Percentiles rank a stretch among this genome's conserved stretches.
Conservation (phyloP, 2,329 filamentous ascomycete genomes). For the Sporothrix mexicana region DNA sequence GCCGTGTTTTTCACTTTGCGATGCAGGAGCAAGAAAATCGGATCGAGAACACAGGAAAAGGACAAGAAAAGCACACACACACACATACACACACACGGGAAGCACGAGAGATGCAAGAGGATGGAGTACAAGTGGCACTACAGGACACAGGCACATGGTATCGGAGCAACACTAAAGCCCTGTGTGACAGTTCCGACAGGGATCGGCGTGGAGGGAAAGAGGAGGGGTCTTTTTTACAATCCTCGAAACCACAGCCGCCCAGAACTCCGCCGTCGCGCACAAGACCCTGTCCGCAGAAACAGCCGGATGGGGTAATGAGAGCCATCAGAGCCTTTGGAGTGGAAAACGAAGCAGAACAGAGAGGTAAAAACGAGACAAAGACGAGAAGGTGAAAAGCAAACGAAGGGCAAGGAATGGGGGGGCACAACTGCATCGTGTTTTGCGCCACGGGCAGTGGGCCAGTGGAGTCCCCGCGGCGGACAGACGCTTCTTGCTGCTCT, state of each 20-base stretch:
- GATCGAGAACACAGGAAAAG: background rate
- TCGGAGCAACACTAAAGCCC: background rate
- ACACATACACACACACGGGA: background rate
- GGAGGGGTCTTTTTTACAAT: background rate
- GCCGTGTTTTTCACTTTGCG: background rate
- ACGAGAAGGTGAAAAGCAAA: too few relatives aligned
- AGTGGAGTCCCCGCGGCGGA: constrained; percentile 12
- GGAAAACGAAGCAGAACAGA: background rate
- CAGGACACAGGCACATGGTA: background rate
- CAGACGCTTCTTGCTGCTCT: background rate
- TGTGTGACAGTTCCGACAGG: constrained; percentile 13
- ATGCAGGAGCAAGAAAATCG: background rate
- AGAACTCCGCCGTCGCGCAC: constrained; percentile 5
- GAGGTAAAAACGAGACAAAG: background rate
- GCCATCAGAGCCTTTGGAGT: constrained; percentile 3
- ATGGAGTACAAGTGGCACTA: background rate
- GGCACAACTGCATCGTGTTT: background rate
- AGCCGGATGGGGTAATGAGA: constrained; percentile 4
- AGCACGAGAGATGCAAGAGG: background rate
- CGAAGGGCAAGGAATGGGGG: background rate
- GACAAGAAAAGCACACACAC: background rate
- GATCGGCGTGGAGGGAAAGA: background rate
- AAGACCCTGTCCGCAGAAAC: constrained; percentile 8
- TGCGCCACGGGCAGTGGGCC: constrained; percentile 19
- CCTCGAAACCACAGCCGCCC: too few relatives aligned